phyloP scores from a whole-genome alignment of 73 alveolate genomes.

The Paramecium sonneborni region DNA sequence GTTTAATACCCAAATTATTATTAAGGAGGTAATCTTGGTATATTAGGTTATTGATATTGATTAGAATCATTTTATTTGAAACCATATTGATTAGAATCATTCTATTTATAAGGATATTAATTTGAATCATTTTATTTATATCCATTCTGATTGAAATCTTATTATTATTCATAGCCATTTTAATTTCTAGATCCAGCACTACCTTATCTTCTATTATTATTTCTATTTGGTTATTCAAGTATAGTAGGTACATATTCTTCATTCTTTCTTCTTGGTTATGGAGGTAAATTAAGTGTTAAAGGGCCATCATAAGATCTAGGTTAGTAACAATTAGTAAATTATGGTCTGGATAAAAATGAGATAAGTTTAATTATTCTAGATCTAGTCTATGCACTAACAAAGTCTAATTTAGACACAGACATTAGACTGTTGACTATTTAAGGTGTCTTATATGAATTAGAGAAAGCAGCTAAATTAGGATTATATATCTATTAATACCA shows the following conservation, averaged over 20 bases:
- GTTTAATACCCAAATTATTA: neutral
- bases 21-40: neutral
- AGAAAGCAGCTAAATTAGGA: neutral
- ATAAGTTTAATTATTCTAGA: conserved; percentile 64
- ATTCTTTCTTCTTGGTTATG: neutral
- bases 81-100: neutral
- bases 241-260: neutral
- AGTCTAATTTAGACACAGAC: conserved; percentile 66
- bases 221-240: neutral
- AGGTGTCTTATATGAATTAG: conserved; percentile 28
- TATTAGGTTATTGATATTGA: neutral
- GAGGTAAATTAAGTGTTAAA: neutral
- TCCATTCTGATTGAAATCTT: neutral
- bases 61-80: neutral
- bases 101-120: neutral
- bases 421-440: conserved; percentile 42
- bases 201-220: neutral
- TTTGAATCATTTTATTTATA: neutral
- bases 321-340: conserved; percentile 1
- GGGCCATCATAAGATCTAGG: conserved; percentile 57
- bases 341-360: conserved; percentile 52
- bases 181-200: neutral
- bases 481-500: neutral
- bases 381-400: conserved; percentile 59
- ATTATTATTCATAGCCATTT: neutral